phyloP scores from a whole-genome alignment of 225 moss, liverwort and hornwort genomes.

The Sphagnum tenellum region DNA sequence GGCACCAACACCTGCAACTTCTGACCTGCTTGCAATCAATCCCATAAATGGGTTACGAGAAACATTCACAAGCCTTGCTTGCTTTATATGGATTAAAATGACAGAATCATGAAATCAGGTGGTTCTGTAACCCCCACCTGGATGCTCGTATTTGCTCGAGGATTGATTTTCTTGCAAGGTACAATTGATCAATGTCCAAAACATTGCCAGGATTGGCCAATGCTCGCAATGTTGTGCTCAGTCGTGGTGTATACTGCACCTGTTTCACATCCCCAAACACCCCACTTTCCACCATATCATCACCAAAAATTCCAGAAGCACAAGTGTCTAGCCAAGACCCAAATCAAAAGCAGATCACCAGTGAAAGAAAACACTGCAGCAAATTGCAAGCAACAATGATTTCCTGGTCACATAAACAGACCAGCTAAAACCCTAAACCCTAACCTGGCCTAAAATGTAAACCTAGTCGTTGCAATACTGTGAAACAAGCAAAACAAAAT shows the following conservation, averaged over 20 bases:
- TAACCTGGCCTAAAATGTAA: too few relatives aligned
- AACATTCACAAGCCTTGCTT: too few relatives aligned
- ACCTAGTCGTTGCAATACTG: too few relatives aligned
- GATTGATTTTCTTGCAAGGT: constrained; percentile 34
- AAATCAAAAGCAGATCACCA: too few relatives aligned
- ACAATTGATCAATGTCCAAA: constrained; percentile 41
- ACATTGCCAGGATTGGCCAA: constrained; percentile 20
- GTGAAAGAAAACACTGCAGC: too few relatives aligned
- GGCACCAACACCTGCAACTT: constrained; percentile 52
- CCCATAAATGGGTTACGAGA: not conserved
- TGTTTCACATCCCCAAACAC: constrained; percentile 5
- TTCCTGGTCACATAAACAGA: too few relatives aligned
- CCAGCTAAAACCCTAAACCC: too few relatives aligned
- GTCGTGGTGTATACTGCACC: constrained; percentile 22
- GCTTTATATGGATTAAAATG: too few relatives aligned
- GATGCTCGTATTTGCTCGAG: constrained; percentile 35
- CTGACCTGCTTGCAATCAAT: constrained; percentile 15
- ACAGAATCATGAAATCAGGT: too few relatives aligned
- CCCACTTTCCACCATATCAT: not conserved
- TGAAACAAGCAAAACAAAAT: too few relatives aligned
- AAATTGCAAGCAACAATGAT: too few relatives aligned
- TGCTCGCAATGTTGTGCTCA: constrained; percentile 49
- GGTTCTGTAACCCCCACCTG: constrained; percentile 10
- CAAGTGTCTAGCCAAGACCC: too few relatives aligned
- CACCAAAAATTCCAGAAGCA: not conserved